Conservation (phyloP, 257 asterid genomes). For the Gynochthodes officinalis region DNA sequence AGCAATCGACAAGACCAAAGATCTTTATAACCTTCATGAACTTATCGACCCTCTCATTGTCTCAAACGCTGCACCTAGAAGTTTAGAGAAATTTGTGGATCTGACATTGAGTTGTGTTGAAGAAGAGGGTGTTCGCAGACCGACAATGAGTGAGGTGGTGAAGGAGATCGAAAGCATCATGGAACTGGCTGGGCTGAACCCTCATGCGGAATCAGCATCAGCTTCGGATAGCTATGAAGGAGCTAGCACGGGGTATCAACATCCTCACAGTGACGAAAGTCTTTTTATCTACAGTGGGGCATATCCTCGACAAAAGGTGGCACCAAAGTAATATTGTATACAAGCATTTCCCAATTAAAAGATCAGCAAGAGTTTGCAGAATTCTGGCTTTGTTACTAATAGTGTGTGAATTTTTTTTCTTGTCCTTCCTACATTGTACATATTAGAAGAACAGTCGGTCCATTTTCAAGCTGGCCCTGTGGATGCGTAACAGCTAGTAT, state of each 20-base stretch:
- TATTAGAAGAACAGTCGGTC: no score
- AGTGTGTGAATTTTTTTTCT: not conserved
- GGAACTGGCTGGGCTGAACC: conserved; percentile 75
- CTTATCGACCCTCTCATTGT: conserved; percentile 67
- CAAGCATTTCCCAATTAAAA: not conserved
- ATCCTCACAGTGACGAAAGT: conserved; percentile 77
- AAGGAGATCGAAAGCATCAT: conserved; percentile 73
- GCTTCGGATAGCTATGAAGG: conserved; percentile 69
- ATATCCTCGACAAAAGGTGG: conserved; percentile 38
- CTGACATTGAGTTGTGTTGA: conserved; percentile 66
- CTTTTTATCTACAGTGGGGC: conserved; percentile 55
- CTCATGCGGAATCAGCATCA: conserved; percentile 70
- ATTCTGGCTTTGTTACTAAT: not conserved
- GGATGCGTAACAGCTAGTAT: not conserved
- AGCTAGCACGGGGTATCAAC: conserved; percentile 34
- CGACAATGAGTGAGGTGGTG: conserved; percentile 76
- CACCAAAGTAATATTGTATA: conserved; percentile 39
- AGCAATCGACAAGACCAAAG: conserved; percentile 58
- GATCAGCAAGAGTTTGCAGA: not conserved
- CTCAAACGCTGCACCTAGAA: conserved; percentile 38
- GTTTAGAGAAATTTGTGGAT: conserved; percentile 66
- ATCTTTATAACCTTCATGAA: conserved; percentile 55
- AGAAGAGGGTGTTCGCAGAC: conserved; percentile 53
- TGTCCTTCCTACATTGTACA: not conserved
- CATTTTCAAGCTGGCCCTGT: no score